phyloP scores from a whole-genome alignment of 148 eudicot species.

The Amaranthus cruentus region DNA sequence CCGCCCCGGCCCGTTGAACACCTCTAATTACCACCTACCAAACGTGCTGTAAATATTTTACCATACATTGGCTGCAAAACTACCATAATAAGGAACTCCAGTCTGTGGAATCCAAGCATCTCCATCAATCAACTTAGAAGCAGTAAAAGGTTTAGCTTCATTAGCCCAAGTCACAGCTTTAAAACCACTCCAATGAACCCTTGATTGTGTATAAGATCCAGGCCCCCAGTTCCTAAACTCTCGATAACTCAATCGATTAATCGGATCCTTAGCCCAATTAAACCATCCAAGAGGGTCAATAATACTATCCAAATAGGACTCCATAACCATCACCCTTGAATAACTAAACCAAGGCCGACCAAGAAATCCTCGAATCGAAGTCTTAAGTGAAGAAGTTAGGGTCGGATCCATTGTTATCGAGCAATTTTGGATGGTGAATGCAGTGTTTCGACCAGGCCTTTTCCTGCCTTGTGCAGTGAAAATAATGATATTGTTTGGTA shows the following conservation, averaged over 20 bases:
- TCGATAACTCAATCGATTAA: neutral
- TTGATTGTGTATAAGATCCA: neutral
- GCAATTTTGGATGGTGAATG: slow-evolving; percentile 1
- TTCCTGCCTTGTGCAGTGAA: slow-evolving; percentile 10
- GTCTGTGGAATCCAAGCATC: slow-evolving; percentile 4
- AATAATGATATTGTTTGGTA: slow-evolving; percentile 11
- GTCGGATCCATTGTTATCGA: slow-evolving; percentile 8
- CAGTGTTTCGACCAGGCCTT: neutral
- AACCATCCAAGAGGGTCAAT: slow-evolving; percentile 7
- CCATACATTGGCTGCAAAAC: neutral
- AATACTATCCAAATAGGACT: neutral
- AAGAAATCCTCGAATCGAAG: neutral
- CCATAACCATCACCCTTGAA: slow-evolving; percentile 3
- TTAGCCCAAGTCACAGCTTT: neutral
- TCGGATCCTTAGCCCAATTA: neutral
- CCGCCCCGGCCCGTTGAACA: too few relatives aligned
- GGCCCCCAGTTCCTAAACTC: slow-evolving; percentile 3
- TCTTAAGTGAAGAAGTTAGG: neutral
- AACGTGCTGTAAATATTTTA: too few relatives aligned
- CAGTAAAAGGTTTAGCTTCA: slow-evolving; percentile 11
- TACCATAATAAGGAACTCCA: slow-evolving; percentile 13
- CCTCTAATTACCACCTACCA: too few relatives aligned
- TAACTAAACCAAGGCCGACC: slow-evolving; percentile 5
- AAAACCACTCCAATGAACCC: slow-evolving; percentile 1
- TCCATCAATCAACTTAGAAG: slow-evolving; percentile 9